phyloP scores from a whole-genome alignment of 345 rosid species.

The Heritiera fomes region DNA sequence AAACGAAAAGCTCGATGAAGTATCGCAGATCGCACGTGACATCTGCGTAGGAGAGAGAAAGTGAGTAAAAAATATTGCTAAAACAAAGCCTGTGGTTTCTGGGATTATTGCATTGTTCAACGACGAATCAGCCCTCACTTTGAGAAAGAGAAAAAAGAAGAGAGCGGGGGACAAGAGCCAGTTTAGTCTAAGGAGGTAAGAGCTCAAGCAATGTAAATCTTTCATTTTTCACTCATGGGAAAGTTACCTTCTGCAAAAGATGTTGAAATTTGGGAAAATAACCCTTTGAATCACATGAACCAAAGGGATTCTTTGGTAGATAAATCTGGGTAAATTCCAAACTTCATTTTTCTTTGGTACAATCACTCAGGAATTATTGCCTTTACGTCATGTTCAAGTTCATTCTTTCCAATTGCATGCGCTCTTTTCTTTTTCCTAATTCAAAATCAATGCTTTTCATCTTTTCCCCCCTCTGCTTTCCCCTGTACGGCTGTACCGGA shows the following conservation, averaged over 20 bases:
- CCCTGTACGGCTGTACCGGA: background rate
- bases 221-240: background rate
- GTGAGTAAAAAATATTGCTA: background rate
- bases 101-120: background rate
- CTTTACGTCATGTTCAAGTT: background rate
- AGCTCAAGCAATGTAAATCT: background rate
- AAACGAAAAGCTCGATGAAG: slow-evolving; percentile 25
- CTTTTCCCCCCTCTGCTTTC: background rate
- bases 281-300: background rate
- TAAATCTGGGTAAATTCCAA: slow-evolving; percentile 5
- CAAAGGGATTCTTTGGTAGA: background rate
- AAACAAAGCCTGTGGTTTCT: slow-evolving; percentile 6
- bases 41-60: slow-evolving; percentile 11
- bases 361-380: background rate
- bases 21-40: slow-evolving; percentile 27
- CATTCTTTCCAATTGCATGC: background rate
- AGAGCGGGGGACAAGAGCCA: background rate
- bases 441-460: background rate
- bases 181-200: background rate
- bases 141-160: background rate
- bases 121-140: slow-evolving; percentile 12
- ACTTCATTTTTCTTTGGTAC: background rate
- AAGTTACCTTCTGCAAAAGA: background rate
- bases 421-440: background rate
- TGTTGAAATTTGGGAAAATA: background rate